A percentile compares a stretch with the other conserved stretches of the same genome.
Conservation (phyloP, 257 asterid genomes). For the Solanum paucissectum region DNA sequence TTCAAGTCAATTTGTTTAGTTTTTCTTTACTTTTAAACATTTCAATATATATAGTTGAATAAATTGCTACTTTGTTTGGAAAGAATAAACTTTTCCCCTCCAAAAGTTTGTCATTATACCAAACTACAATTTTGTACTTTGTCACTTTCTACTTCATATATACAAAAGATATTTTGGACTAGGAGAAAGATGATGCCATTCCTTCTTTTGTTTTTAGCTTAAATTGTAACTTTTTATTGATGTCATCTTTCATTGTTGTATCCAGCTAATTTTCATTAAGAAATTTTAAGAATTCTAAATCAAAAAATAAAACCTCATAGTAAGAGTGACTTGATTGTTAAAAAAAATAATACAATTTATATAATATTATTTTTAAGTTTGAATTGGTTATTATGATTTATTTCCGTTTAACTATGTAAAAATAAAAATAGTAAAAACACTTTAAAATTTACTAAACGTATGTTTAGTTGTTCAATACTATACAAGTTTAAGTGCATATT, state of each 20-base stretch:
- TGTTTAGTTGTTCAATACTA: not conserved
- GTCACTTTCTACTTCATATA: not conserved
- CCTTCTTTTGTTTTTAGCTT: not conserved
- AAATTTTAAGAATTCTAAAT: not conserved
- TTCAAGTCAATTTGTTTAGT: not conserved
- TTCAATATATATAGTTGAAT: not conserved
- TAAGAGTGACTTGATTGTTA: not conserved
- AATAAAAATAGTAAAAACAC: not conserved
- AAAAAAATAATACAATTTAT: not conserved
- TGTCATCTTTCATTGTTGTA: not conserved
- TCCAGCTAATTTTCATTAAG: not conserved
- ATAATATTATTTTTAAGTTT: not conserved
- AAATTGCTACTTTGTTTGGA: not conserved
- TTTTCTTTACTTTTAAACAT: not conserved
- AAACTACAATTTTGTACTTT: not conserved
- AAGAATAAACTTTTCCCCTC: not conserved
- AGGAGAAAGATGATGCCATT: not conserved
- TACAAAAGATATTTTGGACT: not conserved
- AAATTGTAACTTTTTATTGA: not conserved
- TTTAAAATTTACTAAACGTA: not conserved
- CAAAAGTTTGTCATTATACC: constrained; percentile 1
- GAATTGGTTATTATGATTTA: not conserved
- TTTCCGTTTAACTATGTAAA: not conserved
- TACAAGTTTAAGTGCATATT: not conserved
- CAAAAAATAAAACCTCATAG: not conserved